These are phyloP conservation scores for Berberis thunbergii DNA, from an alignment of 164 flowering plant genomes.

Conservation along the genomic window DNA sequence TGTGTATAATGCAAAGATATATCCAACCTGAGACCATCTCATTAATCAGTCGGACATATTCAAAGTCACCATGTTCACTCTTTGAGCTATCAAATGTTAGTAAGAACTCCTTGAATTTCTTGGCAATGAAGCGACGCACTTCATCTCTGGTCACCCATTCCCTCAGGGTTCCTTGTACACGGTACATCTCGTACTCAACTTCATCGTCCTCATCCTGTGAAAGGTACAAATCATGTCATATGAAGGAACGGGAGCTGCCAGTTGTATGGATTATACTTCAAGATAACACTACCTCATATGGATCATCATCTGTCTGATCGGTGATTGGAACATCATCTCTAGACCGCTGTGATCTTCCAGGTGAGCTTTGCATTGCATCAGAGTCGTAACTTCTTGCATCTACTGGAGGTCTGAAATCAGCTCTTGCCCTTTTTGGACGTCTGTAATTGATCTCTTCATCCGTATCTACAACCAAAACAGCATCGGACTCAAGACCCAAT, in stretches of 20 bases:
- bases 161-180: constrained; percentile 88
- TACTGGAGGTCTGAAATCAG: constrained; percentile 55
- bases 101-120: constrained; percentile 78
- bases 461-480: constrained; percentile 45
- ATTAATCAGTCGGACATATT: constrained; percentile 74
- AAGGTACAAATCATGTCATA: neutral
- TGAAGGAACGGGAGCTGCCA: neutral
- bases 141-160: constrained; percentile 99
- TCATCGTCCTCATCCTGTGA: constrained; percentile 62
- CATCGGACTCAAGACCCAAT: no score
- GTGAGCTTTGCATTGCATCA: constrained; percentile 77
- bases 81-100: constrained; percentile 65
- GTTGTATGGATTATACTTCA: neutral
- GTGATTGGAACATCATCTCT: constrained; percentile 85
- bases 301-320: constrained; percentile 78
- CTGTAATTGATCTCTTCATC: constrained; percentile 71
- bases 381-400: constrained; percentile 29
- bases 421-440: constrained; percentile 77
- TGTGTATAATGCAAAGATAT: neutral
- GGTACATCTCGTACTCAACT: constrained; percentile 79
- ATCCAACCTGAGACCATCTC: constrained; percentile 82
- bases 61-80: constrained; percentile 56
- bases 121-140: constrained; percentile 88
- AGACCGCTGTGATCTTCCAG: constrained; percentile 59
- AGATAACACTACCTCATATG: constrained; percentile 40